phyloP scores from a whole-genome alignment of 345 rosid genomes.

The Tarenaya hassleriana region DNA sequence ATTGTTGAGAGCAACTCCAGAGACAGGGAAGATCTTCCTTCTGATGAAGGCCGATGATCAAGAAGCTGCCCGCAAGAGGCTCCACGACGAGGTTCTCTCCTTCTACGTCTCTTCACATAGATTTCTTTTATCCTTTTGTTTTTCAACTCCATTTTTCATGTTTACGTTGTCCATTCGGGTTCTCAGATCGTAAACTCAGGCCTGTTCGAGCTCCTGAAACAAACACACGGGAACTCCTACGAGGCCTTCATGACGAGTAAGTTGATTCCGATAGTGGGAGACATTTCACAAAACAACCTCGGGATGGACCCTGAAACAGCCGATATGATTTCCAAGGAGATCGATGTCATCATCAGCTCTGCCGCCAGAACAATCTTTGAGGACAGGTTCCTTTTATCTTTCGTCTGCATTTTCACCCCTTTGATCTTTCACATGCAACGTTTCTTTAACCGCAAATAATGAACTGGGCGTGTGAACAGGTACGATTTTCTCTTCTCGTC shows the following conservation, averaged over 20 bases:
- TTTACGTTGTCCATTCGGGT: not conserved
- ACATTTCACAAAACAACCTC: conserved; percentile 17
- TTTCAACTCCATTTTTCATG: not conserved
- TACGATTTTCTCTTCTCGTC: no score
- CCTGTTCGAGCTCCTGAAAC: conserved; percentile 22
- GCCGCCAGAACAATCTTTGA: conserved; percentile 59
- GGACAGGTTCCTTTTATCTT: conserved; percentile 11
- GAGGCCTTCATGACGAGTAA: conserved; percentile 28
- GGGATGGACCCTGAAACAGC: conserved; percentile 15
- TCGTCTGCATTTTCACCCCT: not conserved
- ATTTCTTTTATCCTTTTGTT: not conserved
- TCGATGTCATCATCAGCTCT: conserved; percentile 54
- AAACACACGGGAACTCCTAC: conserved; percentile 24
- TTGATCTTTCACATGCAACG: not conserved
- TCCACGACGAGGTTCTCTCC: conserved; percentile 19
- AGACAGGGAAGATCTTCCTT: conserved; percentile 27
- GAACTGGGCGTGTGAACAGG: conserved; percentile 18
- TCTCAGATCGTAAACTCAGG: conserved; percentile 29
- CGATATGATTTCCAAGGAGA: conserved; percentile 36
- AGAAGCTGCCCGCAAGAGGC: conserved; percentile 20
- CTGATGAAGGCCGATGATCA: conserved; percentile 29
- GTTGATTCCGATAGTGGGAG: conserved; percentile 33
- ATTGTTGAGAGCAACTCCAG: conserved; percentile 27
- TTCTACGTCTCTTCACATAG: not conserved
- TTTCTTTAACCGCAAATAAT: not conserved